These are phyloP conservation scores for Coemansia sp. DNA, from an alignment of 192 early-diverging fungal genomes.

Conservation along the genomic window DNA sequence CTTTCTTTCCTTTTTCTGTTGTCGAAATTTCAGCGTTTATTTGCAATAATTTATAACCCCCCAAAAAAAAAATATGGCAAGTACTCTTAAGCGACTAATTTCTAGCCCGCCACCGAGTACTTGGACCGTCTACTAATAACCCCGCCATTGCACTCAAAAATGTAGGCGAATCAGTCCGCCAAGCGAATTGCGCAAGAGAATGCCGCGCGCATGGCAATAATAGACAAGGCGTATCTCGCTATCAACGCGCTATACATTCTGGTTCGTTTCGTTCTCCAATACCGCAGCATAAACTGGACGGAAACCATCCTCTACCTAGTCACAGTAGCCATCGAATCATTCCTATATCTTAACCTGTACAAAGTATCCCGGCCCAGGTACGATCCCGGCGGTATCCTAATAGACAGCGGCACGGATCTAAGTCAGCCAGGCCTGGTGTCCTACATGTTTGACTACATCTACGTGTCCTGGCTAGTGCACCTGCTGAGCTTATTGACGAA, in stretches of 20 bases:
- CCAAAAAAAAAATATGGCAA: not conserved
- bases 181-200: constrained; percentile 51
- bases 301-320: constrained; percentile 19
- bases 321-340: constrained; percentile 24
- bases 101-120: not conserved
- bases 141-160: not conserved
- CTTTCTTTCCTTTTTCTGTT: not conserved
- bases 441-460: constrained; percentile 86
- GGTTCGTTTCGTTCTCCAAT: constrained; percentile 31
- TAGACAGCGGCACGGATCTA: constrained; percentile 59
- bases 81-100: not conserved
- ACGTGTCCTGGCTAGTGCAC: constrained; percentile 80
- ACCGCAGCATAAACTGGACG: constrained; percentile 44
- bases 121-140: not conserved
- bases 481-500: constrained; percentile 37
- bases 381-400: constrained; percentile 43
- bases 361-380: constrained; percentile 42
- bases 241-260: constrained; percentile 42
- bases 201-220: constrained; percentile 29
- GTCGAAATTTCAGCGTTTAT: not conserved
- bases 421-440: constrained; percentile 56
- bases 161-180: constrained; percentile 41
- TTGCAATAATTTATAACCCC: not conserved
- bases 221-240: constrained; percentile 23
- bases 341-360: constrained; percentile 24